Evolutionary conservation across 139 green algal species (phyloP), one percentile per base, ranked within the genome.

Genomic region (Haematococcus lacustris): DNA sequence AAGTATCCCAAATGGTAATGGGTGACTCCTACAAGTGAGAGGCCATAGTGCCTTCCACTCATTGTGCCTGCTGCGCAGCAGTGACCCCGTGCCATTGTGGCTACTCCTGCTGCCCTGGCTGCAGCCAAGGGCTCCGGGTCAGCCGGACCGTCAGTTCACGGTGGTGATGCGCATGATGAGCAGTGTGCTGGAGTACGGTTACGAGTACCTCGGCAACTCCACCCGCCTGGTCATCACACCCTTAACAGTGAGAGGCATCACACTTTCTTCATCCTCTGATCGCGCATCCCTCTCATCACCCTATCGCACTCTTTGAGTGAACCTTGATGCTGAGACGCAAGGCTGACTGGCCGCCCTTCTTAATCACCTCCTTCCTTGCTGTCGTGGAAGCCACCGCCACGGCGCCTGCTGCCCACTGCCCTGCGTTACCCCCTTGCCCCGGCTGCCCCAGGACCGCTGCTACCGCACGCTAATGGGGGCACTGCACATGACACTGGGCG

Each of bases 171-270:
- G 72, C 74, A 88, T 88, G 79, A 87, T 90, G 79, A 80, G 73
- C 40, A 85, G 83, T 21, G 41, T 68, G n/a, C 35, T 89, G 34
- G 83, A 89, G 75, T 89, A 86, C 68, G 81, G 83, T 1, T 86
- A 85, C 60, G 83, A 88, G 73, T 88, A 88, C 76, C 74, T 88
- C 26, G 83, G 83, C 35, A 88, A 88, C 74, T 79, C 67, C 38
- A 75, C 51, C 38, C 63, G 84, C 23, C 77, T 89, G 1, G 84
- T 89, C 71, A 86, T 89, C 77, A 89, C 84, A 25, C 84, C 84
- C 30, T 74, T 89, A 5, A 89, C 84, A 3, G 84, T 84, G 71
- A 51, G 77, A n/a, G n/a, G n/a, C n/a, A n/a, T n/a, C n/a, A n/a
- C n/a, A n/a, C n/a, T n/a, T n/a, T n/a, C n/a, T n/a, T n/a, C n/a